Base-by-base conservation (phyloP, 2,329 filamentous ascomycete species). In the Hypoxylon sp. region DNA sequence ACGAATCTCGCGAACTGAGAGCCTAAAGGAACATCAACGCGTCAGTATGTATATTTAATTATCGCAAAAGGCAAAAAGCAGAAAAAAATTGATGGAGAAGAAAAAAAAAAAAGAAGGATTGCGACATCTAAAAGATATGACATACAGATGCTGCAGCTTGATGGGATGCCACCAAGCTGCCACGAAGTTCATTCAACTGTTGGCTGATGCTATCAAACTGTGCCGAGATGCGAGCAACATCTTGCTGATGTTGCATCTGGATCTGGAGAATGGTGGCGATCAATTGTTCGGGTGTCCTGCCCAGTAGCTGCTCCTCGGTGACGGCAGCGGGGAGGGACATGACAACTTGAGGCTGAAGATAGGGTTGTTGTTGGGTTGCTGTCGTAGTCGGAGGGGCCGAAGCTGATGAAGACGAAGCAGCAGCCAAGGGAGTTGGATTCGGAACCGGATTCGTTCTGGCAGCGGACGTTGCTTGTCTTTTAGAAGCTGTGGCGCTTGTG, bases 181-280 rank as follows among this genome's bases (percentile, higher is more conserved):
- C 62, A 32, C 65, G 64, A 16, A 73, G 60, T 34, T 72, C 68
- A 21, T 55, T 63, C 34, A 73, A 51, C 55, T 73, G 69, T 41
- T 66, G 66, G 45, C 57, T 65, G 45, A 72, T 67, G 36, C 54
- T 60, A 19, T 69, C 64, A 46, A 67, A 69, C 50, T 69, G 69
- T 11, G 63, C 61, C 25, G 67, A 68, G 49, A 73, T 65, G 29
- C 66, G 62, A 12, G 62, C 63, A 38, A 70, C 56, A 46, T 69
- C 65, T 46, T 71, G 67, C 34, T 67, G 65, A 50, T 71, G 67
- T 51, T 68, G 64, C 44, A 59, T 60, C 38, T 71, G 70, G 34
- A 71, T 63, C 55, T 69, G 61, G 25, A 71, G 59, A 45, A 73
- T 69, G 40, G 68, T 67, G 35, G 62, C 59, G 43, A 72, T 64